These are phyloP conservation scores for Rhododendron williamsianum DNA, from an alignment of 148 eudicot genomes.

Conservation along the genomic window DNA sequence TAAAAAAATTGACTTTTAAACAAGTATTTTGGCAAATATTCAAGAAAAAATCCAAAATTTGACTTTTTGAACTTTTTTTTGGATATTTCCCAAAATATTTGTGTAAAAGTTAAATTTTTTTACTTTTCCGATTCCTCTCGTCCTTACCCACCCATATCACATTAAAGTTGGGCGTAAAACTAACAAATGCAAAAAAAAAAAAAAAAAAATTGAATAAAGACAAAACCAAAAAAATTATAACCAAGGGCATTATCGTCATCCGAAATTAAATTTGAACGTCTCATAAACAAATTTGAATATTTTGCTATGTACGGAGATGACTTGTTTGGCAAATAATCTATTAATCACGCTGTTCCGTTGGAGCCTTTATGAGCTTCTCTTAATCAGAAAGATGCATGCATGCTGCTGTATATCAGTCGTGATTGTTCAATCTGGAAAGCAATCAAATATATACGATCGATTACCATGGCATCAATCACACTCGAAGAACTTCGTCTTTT, in stretches of 20 bases:
- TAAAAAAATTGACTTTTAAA: too few species aligned
- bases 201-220: too few species aligned
- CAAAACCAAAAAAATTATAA: not conserved
- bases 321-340: not conserved
- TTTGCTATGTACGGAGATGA: not conserved
- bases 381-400: not conserved
- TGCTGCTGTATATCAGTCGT: not conserved
- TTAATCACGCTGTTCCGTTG: not conserved
- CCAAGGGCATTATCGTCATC: not conserved
- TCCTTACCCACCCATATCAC: too few species aligned
- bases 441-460: not conserved
- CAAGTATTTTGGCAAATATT: too few species aligned
- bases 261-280: not conserved
- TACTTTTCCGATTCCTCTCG: too few species aligned
- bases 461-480: constrained; percentile 9
- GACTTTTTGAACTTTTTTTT: too few species aligned
- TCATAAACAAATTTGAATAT: not conserved
- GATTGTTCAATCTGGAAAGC: not conserved
- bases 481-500: constrained; percentile 23
- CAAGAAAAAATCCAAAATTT: too few species aligned
- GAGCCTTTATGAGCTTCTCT: not conserved
- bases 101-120: too few species aligned
- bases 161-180: too few species aligned
- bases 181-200: too few species aligned
- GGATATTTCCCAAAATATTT: too few species aligned